Percentiles rank a stretch among this genome's conserved stretches.
Evolutionary conservation across 345 rosid genomes (phyloP).

Genomic region (Euphorbia tirucalli): DNA sequence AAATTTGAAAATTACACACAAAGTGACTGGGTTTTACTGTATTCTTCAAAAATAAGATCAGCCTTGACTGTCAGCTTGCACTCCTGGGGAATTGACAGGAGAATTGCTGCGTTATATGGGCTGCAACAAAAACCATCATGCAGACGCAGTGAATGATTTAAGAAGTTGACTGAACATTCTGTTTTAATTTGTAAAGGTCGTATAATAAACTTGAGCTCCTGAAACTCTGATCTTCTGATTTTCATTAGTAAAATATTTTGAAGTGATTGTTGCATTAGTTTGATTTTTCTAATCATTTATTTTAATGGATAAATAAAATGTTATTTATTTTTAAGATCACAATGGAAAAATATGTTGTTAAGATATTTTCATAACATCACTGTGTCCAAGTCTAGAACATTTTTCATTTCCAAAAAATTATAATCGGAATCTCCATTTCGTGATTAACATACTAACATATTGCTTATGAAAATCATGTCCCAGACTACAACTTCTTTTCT

Average conservation of each 20-base stretch:
- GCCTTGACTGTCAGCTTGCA: constrained; percentile 73
- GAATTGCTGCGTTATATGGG: constrained; percentile 62
- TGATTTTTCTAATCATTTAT: background rate
- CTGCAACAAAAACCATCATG: constrained; percentile 43
- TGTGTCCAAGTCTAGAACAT: background rate
- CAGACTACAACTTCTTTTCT: background rate
- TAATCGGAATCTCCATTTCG: background rate
- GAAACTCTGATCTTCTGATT: background rate
- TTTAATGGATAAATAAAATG: background rate
- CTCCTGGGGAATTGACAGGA: constrained; percentile 42
- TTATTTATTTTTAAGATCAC: no score
- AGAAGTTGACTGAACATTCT: constrained; percentile 10
- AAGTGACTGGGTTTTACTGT: constrained; percentile 46
- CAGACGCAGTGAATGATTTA: constrained; percentile 2
- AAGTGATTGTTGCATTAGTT: background rate
- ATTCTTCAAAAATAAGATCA: constrained; percentile 79
- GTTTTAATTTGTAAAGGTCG: background rate
- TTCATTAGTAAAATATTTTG: background rate
- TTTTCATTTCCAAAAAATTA: background rate
- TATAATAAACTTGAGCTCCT: constrained; percentile 7
- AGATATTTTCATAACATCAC: background rate
- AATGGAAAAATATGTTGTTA: background rate
- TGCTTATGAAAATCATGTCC: constrained; percentile 1
- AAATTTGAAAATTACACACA: constrained; percentile 4
- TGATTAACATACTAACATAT: background rate